A percentile compares a stretch with the other conserved stretches of the same genome.
Evolutionary conservation across 1,139 yeast species (phyloP).

Genomic region (Taphrina communis): DNA sequence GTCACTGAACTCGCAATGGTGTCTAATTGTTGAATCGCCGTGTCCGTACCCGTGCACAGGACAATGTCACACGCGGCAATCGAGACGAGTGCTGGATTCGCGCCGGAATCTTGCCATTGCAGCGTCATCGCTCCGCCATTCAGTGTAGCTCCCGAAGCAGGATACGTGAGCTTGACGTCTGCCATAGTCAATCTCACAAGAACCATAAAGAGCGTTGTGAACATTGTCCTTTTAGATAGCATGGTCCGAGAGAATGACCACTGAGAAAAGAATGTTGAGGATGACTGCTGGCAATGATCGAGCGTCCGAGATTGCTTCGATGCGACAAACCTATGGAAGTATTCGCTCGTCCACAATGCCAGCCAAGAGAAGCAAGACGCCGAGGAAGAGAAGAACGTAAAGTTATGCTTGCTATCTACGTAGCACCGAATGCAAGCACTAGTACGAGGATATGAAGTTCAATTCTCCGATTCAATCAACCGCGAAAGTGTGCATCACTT

Average conservation of each 20-base stretch:
- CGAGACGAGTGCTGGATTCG: constrained; percentile 26
- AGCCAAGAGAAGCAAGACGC: too few relatives aligned
- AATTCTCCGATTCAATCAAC: too few relatives aligned
- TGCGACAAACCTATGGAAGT: neutral
- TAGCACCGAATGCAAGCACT: too few relatives aligned
- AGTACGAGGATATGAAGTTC: too few relatives aligned
- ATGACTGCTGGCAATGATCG: neutral
- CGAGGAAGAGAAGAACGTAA: too few relatives aligned
- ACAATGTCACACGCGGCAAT: constrained; percentile 22
- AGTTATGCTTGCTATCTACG: too few relatives aligned
- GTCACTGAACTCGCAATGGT: constrained; percentile 22
- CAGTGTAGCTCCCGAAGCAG: constrained; percentile 20
- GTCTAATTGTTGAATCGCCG: constrained; percentile 7
- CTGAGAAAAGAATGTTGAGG: neutral
- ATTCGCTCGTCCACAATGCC: too few relatives aligned
- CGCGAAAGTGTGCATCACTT: too few relatives aligned
- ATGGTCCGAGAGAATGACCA: neutral
- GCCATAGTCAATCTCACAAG: constrained; percentile 1
- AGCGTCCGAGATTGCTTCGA: neutral
- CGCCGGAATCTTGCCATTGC: constrained; percentile 25
- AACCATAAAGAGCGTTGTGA: neutral
- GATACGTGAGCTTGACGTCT: constrained; percentile 16
- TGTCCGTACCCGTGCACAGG: constrained; percentile 21
- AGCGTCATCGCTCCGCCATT: constrained; percentile 28
- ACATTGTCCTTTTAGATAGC: neutral